A percentile compares a stretch with the other conserved stretches of the same genome.
Conservation (phyloP, 116 monocot species). For the Posidonia oceanica region DNA sequence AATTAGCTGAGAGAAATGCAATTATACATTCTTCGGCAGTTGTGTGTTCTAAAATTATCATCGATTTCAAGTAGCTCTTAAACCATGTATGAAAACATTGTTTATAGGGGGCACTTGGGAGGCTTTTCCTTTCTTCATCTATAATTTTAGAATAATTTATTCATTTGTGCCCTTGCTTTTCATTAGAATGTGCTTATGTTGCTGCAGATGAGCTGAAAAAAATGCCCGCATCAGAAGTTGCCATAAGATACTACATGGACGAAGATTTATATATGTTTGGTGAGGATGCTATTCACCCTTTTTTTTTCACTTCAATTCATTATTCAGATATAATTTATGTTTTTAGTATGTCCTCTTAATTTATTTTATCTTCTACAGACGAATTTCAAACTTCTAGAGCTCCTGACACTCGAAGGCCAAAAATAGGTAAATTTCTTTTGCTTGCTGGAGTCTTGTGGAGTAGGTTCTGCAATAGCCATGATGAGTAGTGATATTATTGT, state of each 20-base stretch:
- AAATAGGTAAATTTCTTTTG: conserved; percentile 42
- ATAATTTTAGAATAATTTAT: too few species aligned
- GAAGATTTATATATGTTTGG: conserved; percentile 92
- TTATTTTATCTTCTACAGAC: conserved; percentile 29
- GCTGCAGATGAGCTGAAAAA: conserved; percentile 78
- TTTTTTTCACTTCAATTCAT: not conserved
- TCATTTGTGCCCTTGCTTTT: too few species aligned
- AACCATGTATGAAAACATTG: too few species aligned
- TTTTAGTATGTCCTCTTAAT: conserved; percentile 1
- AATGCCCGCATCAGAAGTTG: conserved; percentile 65
- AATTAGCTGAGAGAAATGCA: too few species aligned
- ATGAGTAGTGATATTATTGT: not conserved
- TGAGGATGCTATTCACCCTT: conserved; percentile 8
- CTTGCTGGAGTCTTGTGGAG: too few species aligned
- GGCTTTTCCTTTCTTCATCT: too few species aligned
- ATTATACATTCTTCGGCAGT: too few species aligned
- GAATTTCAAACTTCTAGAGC: conserved; percentile 87
- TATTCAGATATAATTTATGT: conserved; percentile 1
- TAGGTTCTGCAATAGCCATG: too few species aligned
- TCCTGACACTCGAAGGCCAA: conserved; percentile 73
- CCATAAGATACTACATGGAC: conserved; percentile 85
- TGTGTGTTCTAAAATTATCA: too few species aligned
- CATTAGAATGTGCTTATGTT: conserved; percentile 1
- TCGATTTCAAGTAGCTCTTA: too few species aligned
- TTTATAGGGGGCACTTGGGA: too few species aligned